Evolutionary conservation across 2,329 filamentous ascomycete species (phyloP).

Genomic region (Paecilomyces formosus): DNA sequence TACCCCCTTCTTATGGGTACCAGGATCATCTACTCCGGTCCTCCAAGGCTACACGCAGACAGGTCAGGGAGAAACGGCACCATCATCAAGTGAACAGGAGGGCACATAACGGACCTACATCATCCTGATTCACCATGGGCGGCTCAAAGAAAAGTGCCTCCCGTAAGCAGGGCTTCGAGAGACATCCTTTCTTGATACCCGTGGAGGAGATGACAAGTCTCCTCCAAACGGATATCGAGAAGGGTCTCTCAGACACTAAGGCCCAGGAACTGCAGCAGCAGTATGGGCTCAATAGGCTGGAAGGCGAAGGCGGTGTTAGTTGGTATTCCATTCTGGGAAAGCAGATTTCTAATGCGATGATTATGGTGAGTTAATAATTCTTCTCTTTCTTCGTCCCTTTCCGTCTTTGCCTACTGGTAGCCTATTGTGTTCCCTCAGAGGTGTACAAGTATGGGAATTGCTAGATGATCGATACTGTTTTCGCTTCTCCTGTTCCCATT

Average conservation of each 20-base stretch:
- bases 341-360: conserved; percentile 51
- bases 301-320: conserved; percentile 37
- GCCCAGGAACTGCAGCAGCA: conserved; percentile 38
- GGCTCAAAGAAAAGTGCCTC: conserved; percentile 5
- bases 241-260: conserved; percentile 38
- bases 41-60: not conserved
- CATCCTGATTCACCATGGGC: conserved; percentile 6
- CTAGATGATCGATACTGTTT: not conserved
- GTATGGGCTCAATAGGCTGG: conserved; percentile 46
- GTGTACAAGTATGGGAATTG: not conserved
- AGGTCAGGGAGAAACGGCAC: not conserved
- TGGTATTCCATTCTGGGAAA: conserved; percentile 44
- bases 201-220: conserved; percentile 34
- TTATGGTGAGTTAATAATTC: conserved; percentile 31
- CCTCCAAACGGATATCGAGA: conserved; percentile 40
- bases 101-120: no score
- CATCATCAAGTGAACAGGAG: not conserved
- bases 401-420: not conserved
- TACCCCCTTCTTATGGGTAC: not conserved
- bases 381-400: not conserved
- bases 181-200: conserved; percentile 27
- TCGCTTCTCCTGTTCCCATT: not conserved
- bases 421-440: not conserved
- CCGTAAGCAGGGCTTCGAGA: conserved; percentile 7
- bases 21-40: not conserved